Evolutionary conservation across 495 filamentous ascomycete genomes (phyloP), one percentile per base, ranked within the genome.

Genomic region (Margaritispora aquatica): DNA sequence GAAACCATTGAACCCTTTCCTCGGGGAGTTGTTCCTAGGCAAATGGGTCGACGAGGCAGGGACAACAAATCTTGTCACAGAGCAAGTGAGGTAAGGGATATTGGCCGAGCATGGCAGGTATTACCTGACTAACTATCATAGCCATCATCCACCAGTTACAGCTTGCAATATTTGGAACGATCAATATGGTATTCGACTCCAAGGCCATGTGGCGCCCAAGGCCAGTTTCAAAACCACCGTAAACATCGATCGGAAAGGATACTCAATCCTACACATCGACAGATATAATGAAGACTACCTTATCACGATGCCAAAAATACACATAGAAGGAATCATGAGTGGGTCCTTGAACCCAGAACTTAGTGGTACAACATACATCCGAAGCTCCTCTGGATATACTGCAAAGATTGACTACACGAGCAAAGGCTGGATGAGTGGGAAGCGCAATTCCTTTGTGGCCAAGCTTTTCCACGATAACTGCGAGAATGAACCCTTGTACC

Each of bases 191-290:
- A 82, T 98, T 31, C 83, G 88, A 74, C 79, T 98, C 2, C 84
- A 96, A 80, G 94, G 95, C 57, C 96, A 97, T 75, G 96, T 97
- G 64, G 95, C 89, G n/a, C 95, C 97, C 68, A 97, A 96, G 71
- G 94, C 92, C 7, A 91, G 87, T 22, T 96, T 97, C 70, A 88
- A 87, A 27, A 86, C 87, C 51, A 95, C 93, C 11, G 97, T 98
- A 71, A 85, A 93, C 63, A 86, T 98, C 69, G 95, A 94, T 74
- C 93, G 97, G 77, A 88, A 97, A 71, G 94, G 94, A 55, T 93
- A 97, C 66, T 92, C 93, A n/a, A 74, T 95, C 20, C 81, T 92
- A 52, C 84, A 88, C 26, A 72, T 96, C 55, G 88, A 89, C 50
- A 74, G 75, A 3, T 84, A 76, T 57, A 73, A 73, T 26, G 92